Percentiles rank a stretch among this genome's conserved stretches.
Conservation (phyloP, 2,329 filamentous ascomycete species). For the Ophiocordyceps camponoti-leonardi region DNA sequence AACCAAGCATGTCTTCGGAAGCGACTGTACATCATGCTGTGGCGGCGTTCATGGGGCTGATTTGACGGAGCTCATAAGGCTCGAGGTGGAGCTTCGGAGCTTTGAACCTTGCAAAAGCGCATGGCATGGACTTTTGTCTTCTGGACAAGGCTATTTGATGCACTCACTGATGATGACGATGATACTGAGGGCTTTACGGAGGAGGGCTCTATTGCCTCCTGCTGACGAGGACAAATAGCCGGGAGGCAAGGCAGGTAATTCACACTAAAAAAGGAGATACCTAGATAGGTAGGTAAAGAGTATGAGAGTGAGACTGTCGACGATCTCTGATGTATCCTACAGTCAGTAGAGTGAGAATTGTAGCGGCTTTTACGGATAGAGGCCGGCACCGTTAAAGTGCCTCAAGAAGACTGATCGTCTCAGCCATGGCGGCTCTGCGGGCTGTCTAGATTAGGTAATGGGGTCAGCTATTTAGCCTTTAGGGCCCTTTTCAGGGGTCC, state of each 20-base stretch:
- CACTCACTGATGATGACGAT: not conserved
- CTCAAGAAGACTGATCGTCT: not conserved
- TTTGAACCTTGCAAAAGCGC: constrained; percentile 9
- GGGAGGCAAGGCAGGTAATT: not conserved
- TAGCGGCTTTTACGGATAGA: too few species aligned
- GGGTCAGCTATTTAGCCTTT: not conserved
- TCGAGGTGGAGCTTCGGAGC: constrained; percentile 5
- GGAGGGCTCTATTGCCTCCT: too few species aligned
- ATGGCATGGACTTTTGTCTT: not conserved
- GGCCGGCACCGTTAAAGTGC: not conserved
- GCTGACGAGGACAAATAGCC: not conserved
- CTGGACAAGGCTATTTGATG: not conserved
- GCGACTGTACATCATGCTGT: constrained; percentile 22
- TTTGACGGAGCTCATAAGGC: constrained; percentile 3
- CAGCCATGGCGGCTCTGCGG: not conserved
- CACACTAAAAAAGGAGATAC: not conserved
- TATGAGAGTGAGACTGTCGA: too few species aligned
- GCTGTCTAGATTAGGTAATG: not conserved
- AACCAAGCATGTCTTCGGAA: constrained; percentile 12
- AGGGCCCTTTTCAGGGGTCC: not conserved
- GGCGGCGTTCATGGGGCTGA: constrained; percentile 18
- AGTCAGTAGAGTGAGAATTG: too few species aligned
- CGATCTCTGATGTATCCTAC: too few species aligned
- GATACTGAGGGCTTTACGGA: not conserved
- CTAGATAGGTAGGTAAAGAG: not conserved